phyloP scores from a whole-genome alignment of 139 green algal genomes.

The Yamagishiella unicocca region DNA sequence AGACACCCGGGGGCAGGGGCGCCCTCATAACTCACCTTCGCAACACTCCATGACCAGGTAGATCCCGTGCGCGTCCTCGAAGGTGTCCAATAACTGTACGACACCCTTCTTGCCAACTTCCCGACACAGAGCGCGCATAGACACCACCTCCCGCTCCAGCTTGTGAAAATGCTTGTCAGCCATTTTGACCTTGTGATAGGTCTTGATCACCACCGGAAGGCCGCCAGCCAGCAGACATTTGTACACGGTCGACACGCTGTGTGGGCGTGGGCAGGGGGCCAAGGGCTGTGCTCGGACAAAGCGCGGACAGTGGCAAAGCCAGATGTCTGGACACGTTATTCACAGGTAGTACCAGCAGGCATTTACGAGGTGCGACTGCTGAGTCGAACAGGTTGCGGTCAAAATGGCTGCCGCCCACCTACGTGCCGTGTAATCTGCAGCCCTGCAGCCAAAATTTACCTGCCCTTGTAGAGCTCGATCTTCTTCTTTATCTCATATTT shows the following conservation, averaged over 20 bases:
- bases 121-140: constrained; percentile 46
- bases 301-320: too few relatives aligned
- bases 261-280: neutral
- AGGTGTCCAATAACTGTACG: constrained; percentile 29
- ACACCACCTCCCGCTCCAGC: constrained; percentile 67
- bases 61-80: constrained; percentile 62
- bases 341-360: too few relatives aligned
- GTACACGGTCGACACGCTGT: constrained; percentile 83
- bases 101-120: neutral
- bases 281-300: too few relatives aligned
- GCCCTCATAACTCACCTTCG: constrained; percentile 53
- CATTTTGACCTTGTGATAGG: constrained; percentile 86
- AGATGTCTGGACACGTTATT: too few relatives aligned
- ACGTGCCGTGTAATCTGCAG: neutral
- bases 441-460: too few relatives aligned
- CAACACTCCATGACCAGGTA: constrained; percentile 88
- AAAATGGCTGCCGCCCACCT: neutral
- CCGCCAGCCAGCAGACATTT: constrained; percentile 63
- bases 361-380: too few relatives aligned
- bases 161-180: constrained; percentile 76
- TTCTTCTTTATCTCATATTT: constrained; percentile 43
- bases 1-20: too few relatives aligned
- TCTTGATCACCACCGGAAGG: constrained; percentile 82
- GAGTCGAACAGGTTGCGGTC: neutral
- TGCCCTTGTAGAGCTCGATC: constrained; percentile 79